Evolutionary conservation across 148 eudicot species (phyloP), one percentile per base, ranked within the genome.

Genomic region (Nepenthes gracilis): DNA sequence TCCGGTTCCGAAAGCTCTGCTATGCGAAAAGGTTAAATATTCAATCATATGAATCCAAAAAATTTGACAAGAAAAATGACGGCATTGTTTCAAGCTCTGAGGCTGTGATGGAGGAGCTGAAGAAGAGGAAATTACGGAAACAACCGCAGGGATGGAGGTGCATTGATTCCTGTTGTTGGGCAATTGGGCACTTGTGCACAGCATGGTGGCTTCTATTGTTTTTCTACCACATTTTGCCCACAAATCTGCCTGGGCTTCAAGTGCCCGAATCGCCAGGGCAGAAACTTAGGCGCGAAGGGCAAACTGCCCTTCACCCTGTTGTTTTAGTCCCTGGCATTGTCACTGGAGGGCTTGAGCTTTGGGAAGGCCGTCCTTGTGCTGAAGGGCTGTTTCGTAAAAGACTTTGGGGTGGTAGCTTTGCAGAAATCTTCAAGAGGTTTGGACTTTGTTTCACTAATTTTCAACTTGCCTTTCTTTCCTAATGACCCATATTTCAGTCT

Each of bases 331-430:
- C 90, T 50, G 90, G 90, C 69, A 81, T 85, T 62, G 80, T 85
- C 55, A 85, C 90, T 40, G 84, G 90, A 2, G 86, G 90, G 6
- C 82, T 84, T 34, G 90, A 84, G 84, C 80, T 84, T 35, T 81
- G 86, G 90, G 90, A 84, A 59, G 90, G 90, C 2, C 72, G 58
- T 66, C 81, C 86, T 36, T 84, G 90, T 64, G 58, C 86, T 9
- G 76, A 79, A 12, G 81, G 81, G 15, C 78, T 84, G 8, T 84
- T 84, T 56, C 74, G 89, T 1, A 77, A 74, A 65, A 70, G 84
- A 37, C 77, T 84, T 33, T 81, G 90, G 86, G 90, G 80, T 2
- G 85, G 90, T 63, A 77, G 84, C 70, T 84, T 84, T 59, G 58
- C 70, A 59, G 78, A 81, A 40, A 81, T 84, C 61, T 74, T 81